phyloP scores from a whole-genome alignment of 805 yeast species.

The Yarrowia porcina region DNA sequence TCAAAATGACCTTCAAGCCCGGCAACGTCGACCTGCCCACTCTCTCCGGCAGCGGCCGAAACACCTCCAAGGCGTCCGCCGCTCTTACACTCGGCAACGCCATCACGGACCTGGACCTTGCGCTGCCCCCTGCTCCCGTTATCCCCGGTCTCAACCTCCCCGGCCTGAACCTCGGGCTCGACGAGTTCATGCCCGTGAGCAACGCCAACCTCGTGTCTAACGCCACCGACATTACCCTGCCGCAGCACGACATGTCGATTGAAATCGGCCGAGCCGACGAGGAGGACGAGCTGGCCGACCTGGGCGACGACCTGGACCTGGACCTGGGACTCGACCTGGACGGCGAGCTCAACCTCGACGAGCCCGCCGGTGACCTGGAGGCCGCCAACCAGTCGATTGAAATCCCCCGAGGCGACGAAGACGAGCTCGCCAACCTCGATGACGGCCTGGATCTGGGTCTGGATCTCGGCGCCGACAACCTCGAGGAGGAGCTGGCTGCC shows the following conservation, averaged over 20 bases:
- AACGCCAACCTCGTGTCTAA: conserved; percentile 5
- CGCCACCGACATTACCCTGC: conserved; percentile 25
- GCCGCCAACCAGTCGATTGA: conserved; percentile 59
- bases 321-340: conserved; percentile 29
- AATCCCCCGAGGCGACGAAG: conserved; percentile 50
- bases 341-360: conserved; percentile 16
- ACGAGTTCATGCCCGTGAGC: conserved; percentile 9
- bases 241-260: conserved; percentile 22
- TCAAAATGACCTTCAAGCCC: conserved; percentile 51
- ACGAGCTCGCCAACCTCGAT: conserved; percentile 37
- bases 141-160: conserved; percentile 13
- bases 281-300: conserved; percentile 35
- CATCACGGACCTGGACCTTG: conserved; percentile 70
- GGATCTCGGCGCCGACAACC: conserved; percentile 46
- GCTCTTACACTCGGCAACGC: conserved; percentile 69
- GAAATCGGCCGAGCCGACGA: conserved; percentile 27
- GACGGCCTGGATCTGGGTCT: conserved; percentile 44
- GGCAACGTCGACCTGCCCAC: conserved; percentile 48
- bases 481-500: conserved; percentile 42
- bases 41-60: background rate
- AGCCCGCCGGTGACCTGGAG: background rate
- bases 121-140: conserved; percentile 10
- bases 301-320: conserved; percentile 32
- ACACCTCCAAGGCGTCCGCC: conserved; percentile 22
- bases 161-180: conserved; percentile 2